Evolutionary conservation across 257 asterid genomes (phyloP).

Genomic region (Ophiorrhiza pumila): DNA sequence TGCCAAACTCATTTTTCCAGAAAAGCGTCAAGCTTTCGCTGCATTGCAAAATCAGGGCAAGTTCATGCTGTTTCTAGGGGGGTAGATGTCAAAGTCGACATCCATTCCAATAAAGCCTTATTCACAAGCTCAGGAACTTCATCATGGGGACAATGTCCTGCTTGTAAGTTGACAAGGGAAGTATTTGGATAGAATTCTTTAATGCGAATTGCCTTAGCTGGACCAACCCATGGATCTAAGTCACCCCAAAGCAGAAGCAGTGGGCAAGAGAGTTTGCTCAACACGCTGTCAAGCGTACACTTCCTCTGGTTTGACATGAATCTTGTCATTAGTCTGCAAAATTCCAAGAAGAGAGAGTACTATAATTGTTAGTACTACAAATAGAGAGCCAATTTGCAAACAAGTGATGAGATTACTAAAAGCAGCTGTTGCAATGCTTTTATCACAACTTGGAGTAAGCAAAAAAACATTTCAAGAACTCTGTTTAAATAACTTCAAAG

Average conservation of each 20-base stretch:
- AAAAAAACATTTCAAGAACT: not conserved
- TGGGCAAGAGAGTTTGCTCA: constrained; percentile 75
- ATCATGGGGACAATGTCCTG: constrained; percentile 96
- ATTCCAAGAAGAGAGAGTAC: constrained; percentile 1
- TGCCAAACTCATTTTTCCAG: no score
- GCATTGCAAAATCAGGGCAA: not conserved
- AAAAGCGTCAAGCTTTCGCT: not conserved
- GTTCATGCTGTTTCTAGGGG: constrained; percentile 26
- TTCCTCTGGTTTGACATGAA: constrained; percentile 79
- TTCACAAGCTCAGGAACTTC: constrained; percentile 92
- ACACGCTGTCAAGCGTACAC: constrained; percentile 71
- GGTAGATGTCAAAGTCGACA: constrained; percentile 32
- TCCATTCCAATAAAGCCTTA: constrained; percentile 78
- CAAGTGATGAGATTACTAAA: no score
- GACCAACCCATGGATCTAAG: constrained; percentile 92
- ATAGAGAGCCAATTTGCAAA: not conserved
- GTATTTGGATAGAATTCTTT: constrained; percentile 72
- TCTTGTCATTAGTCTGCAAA: constrained; percentile 68
- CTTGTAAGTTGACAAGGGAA: constrained; percentile 62
- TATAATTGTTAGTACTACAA: not conserved
- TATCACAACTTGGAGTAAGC: no score
- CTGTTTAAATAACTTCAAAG: not conserved
- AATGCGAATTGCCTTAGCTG: constrained; percentile 77
- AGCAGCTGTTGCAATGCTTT: no score
- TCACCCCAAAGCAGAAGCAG: constrained; percentile 88